phyloP scores from a whole-genome alignment of 768 basidiomycete species.

The Pholiota microspora region DNA sequence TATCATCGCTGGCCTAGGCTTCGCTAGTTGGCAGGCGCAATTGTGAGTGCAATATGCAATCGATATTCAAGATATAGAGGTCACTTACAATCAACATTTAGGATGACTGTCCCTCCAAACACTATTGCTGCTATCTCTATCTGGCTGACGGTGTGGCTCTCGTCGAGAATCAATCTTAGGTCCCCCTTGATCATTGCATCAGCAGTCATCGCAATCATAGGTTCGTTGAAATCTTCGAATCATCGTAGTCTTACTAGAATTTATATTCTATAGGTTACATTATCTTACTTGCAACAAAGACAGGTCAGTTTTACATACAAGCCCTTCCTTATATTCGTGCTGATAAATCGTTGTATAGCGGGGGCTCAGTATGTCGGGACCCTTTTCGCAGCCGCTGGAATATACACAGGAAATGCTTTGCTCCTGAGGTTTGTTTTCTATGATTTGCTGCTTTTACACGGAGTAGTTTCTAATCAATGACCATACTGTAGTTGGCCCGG shows the following conservation, averaged over 20 bases:
- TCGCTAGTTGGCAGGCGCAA: constrained; percentile 58
- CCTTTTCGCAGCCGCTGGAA: constrained; percentile 51
- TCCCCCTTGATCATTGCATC: constrained; percentile 54
- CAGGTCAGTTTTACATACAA: constrained; percentile 36
- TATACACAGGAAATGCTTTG: constrained; percentile 58
- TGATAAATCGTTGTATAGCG: constrained; percentile 30
- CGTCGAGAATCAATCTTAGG: constrained; percentile 41
- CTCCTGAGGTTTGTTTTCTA: constrained; percentile 46
- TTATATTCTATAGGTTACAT: constrained; percentile 66
- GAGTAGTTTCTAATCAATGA: background rate
- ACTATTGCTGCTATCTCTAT: constrained; percentile 48
- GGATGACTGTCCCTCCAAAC: constrained; percentile 62
- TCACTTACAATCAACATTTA: no score
- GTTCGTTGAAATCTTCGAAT: constrained; percentile 27
- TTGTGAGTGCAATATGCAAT: constrained; percentile 36
- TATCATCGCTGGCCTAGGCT: constrained; percentile 58
- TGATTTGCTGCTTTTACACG: background rate
- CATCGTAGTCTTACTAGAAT: no score
- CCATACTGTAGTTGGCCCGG: constrained; percentile 46
- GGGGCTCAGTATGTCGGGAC: constrained; percentile 58
- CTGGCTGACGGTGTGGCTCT: constrained; percentile 48
- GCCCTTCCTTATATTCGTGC: no score
- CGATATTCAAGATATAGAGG: no score
- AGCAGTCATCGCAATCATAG: constrained; percentile 49
- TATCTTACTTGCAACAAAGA: constrained; percentile 46